Base-by-base conservation (phyloP, 108 stramenopile genomes). In the Hondaea fermentalgiana region DNA sequence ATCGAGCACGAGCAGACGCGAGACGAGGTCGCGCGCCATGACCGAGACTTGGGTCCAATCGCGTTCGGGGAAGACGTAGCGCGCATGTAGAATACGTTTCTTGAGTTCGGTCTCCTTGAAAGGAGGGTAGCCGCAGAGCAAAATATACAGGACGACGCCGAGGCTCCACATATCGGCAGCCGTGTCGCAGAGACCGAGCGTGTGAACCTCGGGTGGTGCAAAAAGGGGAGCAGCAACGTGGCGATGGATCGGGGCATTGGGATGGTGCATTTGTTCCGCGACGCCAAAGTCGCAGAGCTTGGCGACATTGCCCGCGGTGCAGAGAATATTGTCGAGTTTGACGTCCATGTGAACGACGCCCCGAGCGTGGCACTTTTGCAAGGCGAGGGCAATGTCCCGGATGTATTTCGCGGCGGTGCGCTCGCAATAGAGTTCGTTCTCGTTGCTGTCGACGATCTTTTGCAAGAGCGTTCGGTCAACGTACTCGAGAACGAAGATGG, bases 1-100 rank as follows among this genome's bases (percentile, higher is more conserved):
- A 83, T 97, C 90, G n/a, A 96, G 95, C 4, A 91, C 92, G 4
- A 98, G 91, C 16, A 97, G 89, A 25, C 90, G 92, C 44, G 91
- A 90, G 88, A 98, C 96, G 51, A 98, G 91, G 89, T 94, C 94
- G 90, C 96, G 96, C 60, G 96, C 97, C 72, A 96, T 97, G 17
- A 88, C 89, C 5, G 95, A 95, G 4, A 98, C 93, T 28, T 94
- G 89, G 29, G 92, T 92, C 96, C 96, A 98, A 90, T 96, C 96
- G 60, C 96, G 96, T 64, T 95, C 95, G 71, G 96, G 96, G 88
- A 97, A 97, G 87, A 28, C 25, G 88, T 91, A 91, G 42, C 43
- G 60, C 5, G 72, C 91, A 5, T 47, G 16, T 5, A 51, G 0
- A 45, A 83, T 83, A 16, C 76, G 45, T 28, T 90, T 72, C 49